Base-by-base conservation (phyloP, 306 rosid genomes). In the Acacia confusa region DNA sequence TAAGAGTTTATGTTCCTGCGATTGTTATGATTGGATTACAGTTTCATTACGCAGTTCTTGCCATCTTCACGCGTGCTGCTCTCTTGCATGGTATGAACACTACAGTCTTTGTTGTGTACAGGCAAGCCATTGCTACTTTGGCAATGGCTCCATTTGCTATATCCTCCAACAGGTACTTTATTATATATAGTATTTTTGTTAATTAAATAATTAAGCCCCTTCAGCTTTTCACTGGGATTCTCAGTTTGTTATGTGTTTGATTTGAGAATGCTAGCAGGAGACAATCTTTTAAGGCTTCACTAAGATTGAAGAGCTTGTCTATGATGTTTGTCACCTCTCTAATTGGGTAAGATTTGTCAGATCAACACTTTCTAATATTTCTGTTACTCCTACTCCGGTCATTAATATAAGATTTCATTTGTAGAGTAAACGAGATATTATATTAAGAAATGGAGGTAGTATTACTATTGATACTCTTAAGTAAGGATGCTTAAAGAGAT, bases 71-170 rank as follows among this genome's bases (percentile, higher is more conserved):
- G 3, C 83, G 93, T 55, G 91, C 90, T 64, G 97, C 97, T 78
- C 79, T 91, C 20, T 13, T 90, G 44, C 88, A 87, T 40, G 97
- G 97, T 34, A 85, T 85, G 94, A 91, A 89, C 77, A 84, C 97
- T 1, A 86, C 91, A 1, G 90, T 88, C 4, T 88, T 88, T 45
- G 91, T 91, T 28, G 89, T 78, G 2, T 91, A 93, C 60, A 86
- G 97, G 45, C 96, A 91, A 70, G 92, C 82, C 74, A 70, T 88
- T 80, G 93, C 92, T 79, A 88, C 97, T 69, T 79, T 91, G 70
- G 64, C 91, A 24, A 43, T 91, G 83, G 82, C 87, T 10, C 90
- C 97, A 38, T 68, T 93, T 5, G 84, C 84, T 22, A 84, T 85
- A 6, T 86, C 84, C 53, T 17, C 92, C 4, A 82, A 75, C 61